phyloP scores from a whole-genome alignment of 495 filamentous ascomycete genomes.

The Eremomyces bilateralis region DNA sequence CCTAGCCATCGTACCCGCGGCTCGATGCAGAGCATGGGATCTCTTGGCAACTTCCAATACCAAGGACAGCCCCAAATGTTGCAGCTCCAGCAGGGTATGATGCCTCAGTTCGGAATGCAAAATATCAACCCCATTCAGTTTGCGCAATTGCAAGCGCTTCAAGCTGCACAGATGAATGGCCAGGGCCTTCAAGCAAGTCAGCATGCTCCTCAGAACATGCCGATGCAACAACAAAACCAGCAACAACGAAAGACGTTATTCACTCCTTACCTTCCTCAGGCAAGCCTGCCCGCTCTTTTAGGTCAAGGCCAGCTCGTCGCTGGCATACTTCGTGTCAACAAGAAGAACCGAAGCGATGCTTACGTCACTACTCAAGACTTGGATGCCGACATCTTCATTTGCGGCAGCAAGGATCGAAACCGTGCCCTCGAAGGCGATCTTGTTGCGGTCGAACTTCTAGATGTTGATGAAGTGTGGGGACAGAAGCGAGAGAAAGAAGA shows the following conservation, averaged over 20 bases:
- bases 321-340: slow-evolving; percentile 93
- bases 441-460: slow-evolving; percentile 88
- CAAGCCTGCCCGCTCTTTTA: slow-evolving; percentile 75
- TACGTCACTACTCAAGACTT: slow-evolving; percentile 89
- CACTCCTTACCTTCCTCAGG: slow-evolving; percentile 92
- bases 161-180: slow-evolving; percentile 49
- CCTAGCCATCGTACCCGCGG: slow-evolving; percentile 71
- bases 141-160: slow-evolving; percentile 75
- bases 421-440: slow-evolving; percentile 88
- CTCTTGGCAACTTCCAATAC: slow-evolving; percentile 77
- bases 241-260: slow-evolving; percentile 97
- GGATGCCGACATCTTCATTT: slow-evolving; percentile 98
- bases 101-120: slow-evolving; percentile 64
- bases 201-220: slow-evolving; percentile 42
- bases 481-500: slow-evolving; percentile 99
- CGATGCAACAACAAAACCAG: slow-evolving; percentile 48
- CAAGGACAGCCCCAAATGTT: slow-evolving; percentile 67
- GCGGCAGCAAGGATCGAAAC: slow-evolving; percentile 95
- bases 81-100: slow-evolving; percentile 62
- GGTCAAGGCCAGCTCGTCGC: slow-evolving; percentile 86
- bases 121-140: slow-evolving; percentile 79
- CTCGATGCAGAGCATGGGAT: slow-evolving; percentile 74
- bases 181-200: slow-evolving; percentile 44
- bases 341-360: slow-evolving; percentile 96
- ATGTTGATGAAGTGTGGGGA: slow-evolving; percentile 95